These are phyloP conservation scores for Betula pendula DNA, from an alignment of 306 rosid species.

Conservation along the genomic window DNA sequence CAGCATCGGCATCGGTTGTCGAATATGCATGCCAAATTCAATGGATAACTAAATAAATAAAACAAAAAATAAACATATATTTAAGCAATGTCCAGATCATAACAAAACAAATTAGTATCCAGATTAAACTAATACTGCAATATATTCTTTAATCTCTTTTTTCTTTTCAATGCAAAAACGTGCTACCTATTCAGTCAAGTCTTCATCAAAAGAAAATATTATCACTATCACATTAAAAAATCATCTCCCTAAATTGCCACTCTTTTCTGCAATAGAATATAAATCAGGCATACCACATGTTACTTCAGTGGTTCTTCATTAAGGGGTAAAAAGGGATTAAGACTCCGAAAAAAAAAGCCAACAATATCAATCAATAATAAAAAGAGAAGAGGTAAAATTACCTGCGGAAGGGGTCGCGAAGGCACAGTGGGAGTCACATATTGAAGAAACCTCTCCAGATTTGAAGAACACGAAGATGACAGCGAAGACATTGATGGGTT, in stretches of 20 bases:
- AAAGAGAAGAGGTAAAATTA: background rate
- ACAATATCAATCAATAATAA: too few species aligned
- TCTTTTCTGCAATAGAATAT: background rate
- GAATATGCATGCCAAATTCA: too few species aligned
- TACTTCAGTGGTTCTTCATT: background rate
- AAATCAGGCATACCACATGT: background rate
- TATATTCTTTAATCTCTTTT: background rate
- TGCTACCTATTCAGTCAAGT: background rate
- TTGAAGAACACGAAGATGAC: constrained; percentile 35
- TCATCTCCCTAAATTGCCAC: background rate
- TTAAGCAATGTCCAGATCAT: background rate
- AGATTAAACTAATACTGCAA: background rate
- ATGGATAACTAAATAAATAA: background rate
- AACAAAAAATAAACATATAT: background rate
- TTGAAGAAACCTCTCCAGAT: constrained; percentile 64
- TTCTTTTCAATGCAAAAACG: background rate
- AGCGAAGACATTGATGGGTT: constrained; percentile 30
- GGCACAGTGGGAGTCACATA: constrained; percentile 65
- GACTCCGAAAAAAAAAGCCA: background rate
- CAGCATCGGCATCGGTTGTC: background rate
- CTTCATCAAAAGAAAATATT: background rate
- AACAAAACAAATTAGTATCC: background rate
- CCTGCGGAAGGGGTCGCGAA: constrained; percentile 60
- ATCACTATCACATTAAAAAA: background rate
- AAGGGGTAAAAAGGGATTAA: background rate